Base-by-base conservation (phyloP, 148 eudicot genomes). In the Rheum nobile region DNA sequence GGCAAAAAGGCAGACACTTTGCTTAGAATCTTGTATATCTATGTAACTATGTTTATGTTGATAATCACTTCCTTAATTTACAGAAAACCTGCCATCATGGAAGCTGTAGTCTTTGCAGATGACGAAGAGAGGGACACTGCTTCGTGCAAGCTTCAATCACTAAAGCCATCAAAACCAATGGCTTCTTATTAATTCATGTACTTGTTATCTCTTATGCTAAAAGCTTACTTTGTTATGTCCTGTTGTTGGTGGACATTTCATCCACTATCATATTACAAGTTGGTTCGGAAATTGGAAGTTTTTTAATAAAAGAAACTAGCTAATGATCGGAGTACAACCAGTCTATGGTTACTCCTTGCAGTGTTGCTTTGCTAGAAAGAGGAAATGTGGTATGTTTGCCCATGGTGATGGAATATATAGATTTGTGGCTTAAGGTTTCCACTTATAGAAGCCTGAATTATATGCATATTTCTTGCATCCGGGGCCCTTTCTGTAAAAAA, bases 71-170 rank as follows among this genome's bases (percentile, higher is more conserved):
- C 0, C 2, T 32, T 65, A 31, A 5, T 32, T 65, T 39, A 39
- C 73, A 71, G 73, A 26, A 71, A 71, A 39, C 50, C 73, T 38
- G 73, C n/a, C 17, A 43, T n/a, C 48, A 39, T 32, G 50, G 73
- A 71, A 43, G 48, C 73, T 21, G 32, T 71, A 8, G 50, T 41
- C 46, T 71, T 71, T 43, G 34, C 42, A 71, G 73, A 38, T 11
- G 73, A 71, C 7, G 50, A 71, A 71, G 73, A 41, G 50, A 71
- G 34, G 17, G 73, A 71, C 32, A 71, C 73, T 43, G 50, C 47
- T 21, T 0, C 73, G 31, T 65, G 70, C 70, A 65, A 65, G 41
- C 70, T 65, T 65, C 39, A 65, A 65, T 65, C 70, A 65, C 70
- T 65, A 16, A 26, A 65, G 22, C 41, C 39, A 17, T 34, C 70